Evolutionary conservation across 2,329 filamentous ascomycete species (phyloP).

Genomic region (Pseudogymnoascus sp.): DNA sequence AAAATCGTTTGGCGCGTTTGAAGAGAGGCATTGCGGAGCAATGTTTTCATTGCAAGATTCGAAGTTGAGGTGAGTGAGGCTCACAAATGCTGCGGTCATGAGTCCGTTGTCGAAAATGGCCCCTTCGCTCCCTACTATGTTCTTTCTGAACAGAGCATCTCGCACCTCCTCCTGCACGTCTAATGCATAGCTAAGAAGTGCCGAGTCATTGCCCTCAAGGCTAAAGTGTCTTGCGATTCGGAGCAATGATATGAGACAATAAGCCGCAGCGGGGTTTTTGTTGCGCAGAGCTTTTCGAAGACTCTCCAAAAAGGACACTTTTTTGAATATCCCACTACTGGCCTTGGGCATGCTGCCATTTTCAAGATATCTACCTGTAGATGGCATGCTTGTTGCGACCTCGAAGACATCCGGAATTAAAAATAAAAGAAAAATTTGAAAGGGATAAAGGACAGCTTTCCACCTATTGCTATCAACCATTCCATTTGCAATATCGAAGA

Average conservation of each 20-base stretch:
- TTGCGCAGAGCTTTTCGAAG: slow-evolving; percentile 55
- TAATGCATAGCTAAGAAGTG: slow-evolving; percentile 52
- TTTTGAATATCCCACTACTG: slow-evolving; percentile 53
- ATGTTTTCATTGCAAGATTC: slow-evolving; percentile 50
- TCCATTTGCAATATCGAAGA: slow-evolving; percentile 61
- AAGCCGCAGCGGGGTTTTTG: slow-evolving; percentile 57
- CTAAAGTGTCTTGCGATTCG: slow-evolving; percentile 56
- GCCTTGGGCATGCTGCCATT: slow-evolving; percentile 44
- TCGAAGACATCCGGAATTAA: slow-evolving; percentile 61
- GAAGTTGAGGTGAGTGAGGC: slow-evolving; percentile 52
- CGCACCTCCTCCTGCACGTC: slow-evolving; percentile 62
- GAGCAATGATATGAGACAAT: slow-evolving; percentile 54
- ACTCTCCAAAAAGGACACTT: slow-evolving; percentile 55
- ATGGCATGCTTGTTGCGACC: slow-evolving; percentile 52
- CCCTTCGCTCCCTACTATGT: slow-evolving; percentile 39
- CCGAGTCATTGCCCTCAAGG: slow-evolving; percentile 47
- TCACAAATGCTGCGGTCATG: slow-evolving; percentile 59
- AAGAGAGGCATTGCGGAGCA: slow-evolving; percentile 46
- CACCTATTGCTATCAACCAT: slow-evolving; percentile 49
- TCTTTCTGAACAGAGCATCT: slow-evolving; percentile 54
- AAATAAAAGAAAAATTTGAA: slow-evolving; percentile 54
- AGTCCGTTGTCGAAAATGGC: slow-evolving; percentile 51
- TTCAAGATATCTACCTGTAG: slow-evolving; percentile 3
- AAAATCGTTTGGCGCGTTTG: slow-evolving; percentile 49
- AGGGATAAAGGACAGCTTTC: slow-evolving; percentile 48